These are phyloP conservation scores for Xerocomus alliaceus DNA, from an alignment of 1,284 basidiomycete species.

Conservation along the genomic window DNA sequence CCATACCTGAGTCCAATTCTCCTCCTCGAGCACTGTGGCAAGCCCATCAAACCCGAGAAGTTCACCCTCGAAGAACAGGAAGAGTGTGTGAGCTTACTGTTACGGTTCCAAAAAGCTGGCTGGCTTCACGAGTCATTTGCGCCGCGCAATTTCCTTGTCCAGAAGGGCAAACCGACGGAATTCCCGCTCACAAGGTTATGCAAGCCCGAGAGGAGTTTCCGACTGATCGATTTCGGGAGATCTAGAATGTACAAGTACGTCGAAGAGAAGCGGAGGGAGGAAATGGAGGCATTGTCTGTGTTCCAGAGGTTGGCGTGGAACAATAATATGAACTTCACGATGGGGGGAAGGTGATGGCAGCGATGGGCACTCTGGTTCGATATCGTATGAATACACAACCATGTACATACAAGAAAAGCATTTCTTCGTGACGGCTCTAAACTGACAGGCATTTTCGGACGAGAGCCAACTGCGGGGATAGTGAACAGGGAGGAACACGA, in stretches of 20 bases:
- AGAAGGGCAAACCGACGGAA: slow-evolving; percentile 44
- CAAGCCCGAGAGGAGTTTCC: slow-evolving; percentile 40
- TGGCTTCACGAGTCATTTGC: slow-evolving; percentile 47
- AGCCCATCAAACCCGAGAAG: slow-evolving; percentile 27
- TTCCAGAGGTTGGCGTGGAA: slow-evolving; percentile 1
- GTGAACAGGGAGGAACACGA: no score
- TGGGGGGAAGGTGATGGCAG: no score
- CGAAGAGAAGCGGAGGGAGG: slow-evolving; percentile 6
- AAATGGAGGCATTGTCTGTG: slow-evolving; percentile 4
- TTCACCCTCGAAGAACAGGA: slow-evolving; percentile 36
- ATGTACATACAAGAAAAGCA: no score
- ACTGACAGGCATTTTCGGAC: no score
- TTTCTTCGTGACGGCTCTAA: no score
- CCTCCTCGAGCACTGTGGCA: slow-evolving; percentile 48
- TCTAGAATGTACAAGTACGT: slow-evolving; percentile 25
- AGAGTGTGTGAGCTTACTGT: slow-evolving; percentile 41
- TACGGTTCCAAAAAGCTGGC: slow-evolving; percentile 42
- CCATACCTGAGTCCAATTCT: slow-evolving; percentile 41
- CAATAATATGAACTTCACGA: no score
- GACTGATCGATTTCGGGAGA: slow-evolving; percentile 49
- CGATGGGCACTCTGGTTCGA: no score
- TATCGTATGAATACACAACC: no score
- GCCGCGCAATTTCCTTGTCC: slow-evolving; percentile 46
- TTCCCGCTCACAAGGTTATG: slow-evolving; percentile 33
- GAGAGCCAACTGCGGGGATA: no score